phyloP scores from a whole-genome alignment of 2,329 filamentous ascomycete genomes.

The Beauveria varroae region DNA sequence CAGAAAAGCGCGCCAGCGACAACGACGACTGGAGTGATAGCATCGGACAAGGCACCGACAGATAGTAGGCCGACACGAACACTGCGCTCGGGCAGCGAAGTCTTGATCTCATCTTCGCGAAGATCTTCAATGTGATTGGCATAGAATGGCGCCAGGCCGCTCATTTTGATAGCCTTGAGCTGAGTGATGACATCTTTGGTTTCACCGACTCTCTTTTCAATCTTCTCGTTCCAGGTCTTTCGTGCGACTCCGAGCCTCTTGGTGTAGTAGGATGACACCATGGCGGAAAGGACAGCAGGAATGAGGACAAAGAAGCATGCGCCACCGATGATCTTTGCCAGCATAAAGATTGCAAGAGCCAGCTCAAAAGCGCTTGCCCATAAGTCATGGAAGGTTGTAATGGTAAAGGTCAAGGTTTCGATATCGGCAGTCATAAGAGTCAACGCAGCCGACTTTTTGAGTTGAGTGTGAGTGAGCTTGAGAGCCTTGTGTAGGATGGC shows the following conservation, averaged over 20 bases:
- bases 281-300: background rate
- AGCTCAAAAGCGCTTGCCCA: conserved; percentile 8
- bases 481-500: conserved; percentile 9
- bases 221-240: conserved; percentile 8
- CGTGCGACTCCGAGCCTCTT: conserved; percentile 3
- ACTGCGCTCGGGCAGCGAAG: background rate
- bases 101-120: conserved; percentile 14
- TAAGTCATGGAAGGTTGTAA: conserved; percentile 6
- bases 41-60: background rate
- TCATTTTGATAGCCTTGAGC: conserved; percentile 30
- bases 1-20: conserved; percentile 10
- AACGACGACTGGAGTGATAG: conserved; percentile 5
- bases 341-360: conserved; percentile 4
- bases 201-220: conserved; percentile 3
- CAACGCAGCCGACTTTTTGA: conserved; percentile 9
- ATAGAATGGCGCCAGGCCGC: conserved; percentile 20
- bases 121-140: conserved; percentile 10
- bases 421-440: conserved; percentile 9
- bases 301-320: conserved; percentile 5
- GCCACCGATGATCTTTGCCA: conserved; percentile 7
- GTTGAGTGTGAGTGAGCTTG: conserved; percentile 1
- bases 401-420: conserved; percentile 3
- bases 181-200: conserved; percentile 19
- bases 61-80: conserved; percentile 2
- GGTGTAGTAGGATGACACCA: conserved; percentile 3